These are phyloP conservation scores for Lodderomyces orthopsilosis DNA, from an alignment of 1,139 yeast species.

Conservation along the genomic window DNA sequence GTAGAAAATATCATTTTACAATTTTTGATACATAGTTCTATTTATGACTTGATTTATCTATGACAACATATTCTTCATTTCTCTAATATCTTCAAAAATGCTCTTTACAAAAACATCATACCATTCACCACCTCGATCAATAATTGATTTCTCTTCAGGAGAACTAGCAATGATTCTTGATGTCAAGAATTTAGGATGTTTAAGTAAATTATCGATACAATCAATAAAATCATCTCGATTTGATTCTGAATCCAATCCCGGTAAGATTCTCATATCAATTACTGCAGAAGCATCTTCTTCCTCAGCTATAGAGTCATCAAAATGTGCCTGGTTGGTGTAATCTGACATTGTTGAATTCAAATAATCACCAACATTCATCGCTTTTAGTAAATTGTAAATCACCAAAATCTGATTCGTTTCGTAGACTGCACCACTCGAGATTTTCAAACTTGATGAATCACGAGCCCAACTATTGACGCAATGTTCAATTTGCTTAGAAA, in stretches of 20 bases:
- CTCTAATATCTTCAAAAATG: conserved; percentile 54
- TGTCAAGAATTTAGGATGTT: conserved; percentile 82
- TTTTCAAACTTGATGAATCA: conserved; percentile 50
- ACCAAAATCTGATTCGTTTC: conserved; percentile 80
- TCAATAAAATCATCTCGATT: conserved; percentile 57
- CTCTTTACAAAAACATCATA: conserved; percentile 43
- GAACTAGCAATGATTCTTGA: conserved; percentile 66
- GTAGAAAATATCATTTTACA: neutral
- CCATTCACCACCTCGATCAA: conserved; percentile 44
- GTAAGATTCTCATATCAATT: conserved; percentile 40
- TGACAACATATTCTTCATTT: conserved; percentile 43
- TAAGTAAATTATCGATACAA: conserved; percentile 64
- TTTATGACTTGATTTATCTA: conserved; percentile 19
- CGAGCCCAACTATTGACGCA: conserved; percentile 71
- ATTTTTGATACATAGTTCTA: neutral
- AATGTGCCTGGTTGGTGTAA: conserved; percentile 2
- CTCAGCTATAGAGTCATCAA: conserved; percentile 5
- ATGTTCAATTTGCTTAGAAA: conserved; percentile 61
- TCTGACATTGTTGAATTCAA: conserved; percentile 17
- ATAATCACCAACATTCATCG: conserved; percentile 47
- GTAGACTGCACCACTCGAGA: conserved; percentile 64
- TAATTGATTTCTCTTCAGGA: conserved; percentile 57
- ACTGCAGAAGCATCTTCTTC: conserved; percentile 14
- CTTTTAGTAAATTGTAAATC: conserved; percentile 56
- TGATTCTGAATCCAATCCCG: conserved; percentile 59